Evolutionary conservation across 164 flowering plant genomes (phyloP), one percentile per base, ranked within the genome.

Genomic region (Akebia trifoliata): DNA sequence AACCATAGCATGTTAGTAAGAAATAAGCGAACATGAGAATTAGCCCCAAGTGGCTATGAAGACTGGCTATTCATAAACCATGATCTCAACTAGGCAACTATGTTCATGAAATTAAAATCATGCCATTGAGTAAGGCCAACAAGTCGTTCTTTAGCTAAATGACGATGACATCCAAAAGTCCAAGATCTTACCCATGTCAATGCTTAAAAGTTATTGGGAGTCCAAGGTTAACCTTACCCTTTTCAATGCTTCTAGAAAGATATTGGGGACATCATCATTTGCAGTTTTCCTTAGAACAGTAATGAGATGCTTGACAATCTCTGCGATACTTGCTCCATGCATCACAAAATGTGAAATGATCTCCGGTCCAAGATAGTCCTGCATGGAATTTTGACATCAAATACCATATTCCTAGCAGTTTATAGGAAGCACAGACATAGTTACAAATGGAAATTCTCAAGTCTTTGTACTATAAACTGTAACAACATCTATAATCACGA

Each of bases 321-420:
- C 97, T 28, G 85, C 76, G 12, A 86, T 81, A 64, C 80, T 79
- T 60, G 86, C 36, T 55, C 96, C 95, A 74, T 94, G 97, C 91
- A 79, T 86, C 38, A 73, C 80, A 66, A 83, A 78, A 70, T 88
- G 95, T 54, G 99, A 87, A 50, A 94, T 78, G 60, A 88, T 83
- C 71, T 86, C 95, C 18, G 99, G 82, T 58, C 72, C 86, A 69
- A 94, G 93, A 73, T 69, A 82, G 24, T 88, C 90, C 99, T 94
- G 95, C 76, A 78, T 37, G 28, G 54, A 61, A n/a, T 58, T 43
- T 50, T 49, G 54, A 54, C 43, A 36, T 37, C 35, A 54, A 45
- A 46, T 30, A 34, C 6, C 30, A 57, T 45, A 44, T 43, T 22
- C 18, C 31, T 37, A 45, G 24, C 21, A 37, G 25, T 21, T 34